Evolutionary conservation across 768 basidiomycete genomes (phyloP).

Genomic region (Gymnopilus dilepis): DNA sequence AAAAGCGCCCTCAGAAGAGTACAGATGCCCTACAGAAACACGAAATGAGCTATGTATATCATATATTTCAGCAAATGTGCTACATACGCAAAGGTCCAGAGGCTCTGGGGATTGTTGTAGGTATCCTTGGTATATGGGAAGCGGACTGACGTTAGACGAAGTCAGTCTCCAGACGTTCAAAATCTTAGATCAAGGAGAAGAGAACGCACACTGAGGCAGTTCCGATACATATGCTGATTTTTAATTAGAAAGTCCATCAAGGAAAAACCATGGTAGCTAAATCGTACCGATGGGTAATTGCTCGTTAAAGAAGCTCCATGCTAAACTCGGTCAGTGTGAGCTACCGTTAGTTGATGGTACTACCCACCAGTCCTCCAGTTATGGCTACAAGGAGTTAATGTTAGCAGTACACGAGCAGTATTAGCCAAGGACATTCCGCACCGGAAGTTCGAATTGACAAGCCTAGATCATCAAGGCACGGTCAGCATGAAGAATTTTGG

Average conservation of each 20-base stretch:
- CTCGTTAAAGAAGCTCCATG: conserved; percentile 51
- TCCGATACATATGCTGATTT: conserved; percentile 48
- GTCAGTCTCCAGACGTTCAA: background rate
- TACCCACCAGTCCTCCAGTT: conserved; percentile 54
- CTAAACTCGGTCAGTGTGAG: conserved; percentile 24
- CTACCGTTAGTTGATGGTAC: background rate
- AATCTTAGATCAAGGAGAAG: background rate
- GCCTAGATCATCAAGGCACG: conserved; percentile 27
- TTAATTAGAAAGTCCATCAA: background rate
- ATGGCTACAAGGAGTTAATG: conserved; percentile 32
- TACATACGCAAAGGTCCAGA: conserved; percentile 63
- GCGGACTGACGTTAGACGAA: conserved; percentile 43
- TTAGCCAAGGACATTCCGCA: conserved; percentile 22
- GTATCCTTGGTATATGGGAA: conserved; percentile 67
- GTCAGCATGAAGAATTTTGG: background rate
- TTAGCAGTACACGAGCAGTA: background rate
- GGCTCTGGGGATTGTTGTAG: conserved; percentile 65
- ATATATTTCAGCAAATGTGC: background rate
- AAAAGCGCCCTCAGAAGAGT: background rate
- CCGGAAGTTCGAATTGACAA: conserved; percentile 52
- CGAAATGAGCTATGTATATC: background rate
- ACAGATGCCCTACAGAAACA: background rate
- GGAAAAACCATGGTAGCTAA: background rate
- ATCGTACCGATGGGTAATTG: conserved; percentile 43
- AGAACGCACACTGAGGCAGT: conserved; percentile 33